Base-by-base conservation (phyloP, 2,329 filamentous ascomycete genomes). In the Aspergillus arachidicola region DNA sequence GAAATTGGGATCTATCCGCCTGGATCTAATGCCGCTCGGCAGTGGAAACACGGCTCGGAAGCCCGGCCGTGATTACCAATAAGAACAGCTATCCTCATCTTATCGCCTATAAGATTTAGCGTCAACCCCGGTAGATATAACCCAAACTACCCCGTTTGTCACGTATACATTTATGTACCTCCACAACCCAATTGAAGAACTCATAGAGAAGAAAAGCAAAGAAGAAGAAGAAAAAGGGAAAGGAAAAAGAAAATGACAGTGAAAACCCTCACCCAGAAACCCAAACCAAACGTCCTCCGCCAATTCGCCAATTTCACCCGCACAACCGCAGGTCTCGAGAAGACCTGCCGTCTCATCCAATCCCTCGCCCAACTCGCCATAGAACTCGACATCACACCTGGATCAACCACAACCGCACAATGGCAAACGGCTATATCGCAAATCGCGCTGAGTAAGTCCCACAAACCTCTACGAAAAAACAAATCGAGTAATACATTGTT, bases 371-470 rank as follows among this genome's bases (percentile, higher is more conserved):
- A 74, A 38, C 68, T 76, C 10, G 63, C 68, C 14, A 61, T 64
- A 6, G 64, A 66, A 28, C 38, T 71, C 0, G 65, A 65, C 1
- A 54, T 55, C 14, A 67, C 71, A 11, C 57, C 68, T 1, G 61
- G 62, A 26, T 70, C 75, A 21, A 67, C 72, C 3, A 64, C 68
- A n/a, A 67, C 72, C 3, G 64, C 68, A 7, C 69, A 69, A 14
- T 82, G 75, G 74, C 63, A 65, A 5, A 69, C 65, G 5, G 73
- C 77, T 7, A 75, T 76, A 59, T 64, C 67, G 16, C 76, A 82
- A 59, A 72, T 82, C 36, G 77, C 76, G 23, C 65, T 82, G 56
- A 78, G 81, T 81, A 67, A 55, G 72, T 70, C 12, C 14, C 6
- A 2, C 6, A 11, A 3, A 26, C 28, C 38, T n/a, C 38, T 41